A percentile compares a stretch with the other conserved stretches of the same genome.
Conservation (phyloP, 2,329 filamentous ascomycete species). For the Calonectria fujianensis region DNA sequence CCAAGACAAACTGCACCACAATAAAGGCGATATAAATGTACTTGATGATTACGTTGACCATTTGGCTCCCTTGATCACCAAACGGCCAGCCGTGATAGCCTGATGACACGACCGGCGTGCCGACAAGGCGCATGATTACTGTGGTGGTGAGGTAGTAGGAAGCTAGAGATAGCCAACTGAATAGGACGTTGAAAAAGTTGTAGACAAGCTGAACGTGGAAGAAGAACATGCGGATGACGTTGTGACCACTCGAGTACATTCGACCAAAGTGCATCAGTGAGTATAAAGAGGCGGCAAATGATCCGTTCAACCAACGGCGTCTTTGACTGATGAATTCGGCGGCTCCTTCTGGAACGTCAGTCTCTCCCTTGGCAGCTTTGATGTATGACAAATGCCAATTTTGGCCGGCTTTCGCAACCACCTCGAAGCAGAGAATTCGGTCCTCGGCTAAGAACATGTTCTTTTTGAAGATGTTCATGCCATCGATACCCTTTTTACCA, state of each 20-base stretch:
- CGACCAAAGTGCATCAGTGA: conserved; percentile 21
- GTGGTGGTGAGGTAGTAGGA: conserved; percentile 24
- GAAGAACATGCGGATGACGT: conserved; percentile 26
- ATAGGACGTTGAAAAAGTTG: conserved; percentile 25
- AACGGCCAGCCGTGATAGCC: conserved; percentile 22
- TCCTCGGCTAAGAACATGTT: conserved; percentile 24
- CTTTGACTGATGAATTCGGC: conserved; percentile 23
- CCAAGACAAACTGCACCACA: conserved; percentile 29
- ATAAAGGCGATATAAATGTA: conserved; percentile 21
- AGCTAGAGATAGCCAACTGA: conserved; percentile 15
- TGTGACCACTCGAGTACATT: conserved; percentile 15
- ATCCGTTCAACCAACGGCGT: conserved; percentile 21
- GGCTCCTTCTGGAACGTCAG: conserved; percentile 22
- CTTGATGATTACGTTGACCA: conserved; percentile 19
- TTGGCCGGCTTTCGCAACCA: conserved; percentile 20
- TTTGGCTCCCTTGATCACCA: conserved; percentile 13
- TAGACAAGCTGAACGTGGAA: conserved; percentile 26
- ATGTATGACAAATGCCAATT: conserved; percentile 28
- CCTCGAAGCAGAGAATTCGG: conserved; percentile 20
- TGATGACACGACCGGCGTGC: conserved; percentile 17
- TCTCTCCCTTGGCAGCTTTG: conserved; percentile 25
- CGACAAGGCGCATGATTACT: conserved; percentile 20
- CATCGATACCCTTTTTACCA: conserved; percentile 24
- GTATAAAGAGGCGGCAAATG: conserved; percentile 20
- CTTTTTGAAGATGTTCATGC: conserved; percentile 26